phyloP scores from a whole-genome alignment of 768 basidiomycete genomes.

The Calvatia gigantea region DNA sequence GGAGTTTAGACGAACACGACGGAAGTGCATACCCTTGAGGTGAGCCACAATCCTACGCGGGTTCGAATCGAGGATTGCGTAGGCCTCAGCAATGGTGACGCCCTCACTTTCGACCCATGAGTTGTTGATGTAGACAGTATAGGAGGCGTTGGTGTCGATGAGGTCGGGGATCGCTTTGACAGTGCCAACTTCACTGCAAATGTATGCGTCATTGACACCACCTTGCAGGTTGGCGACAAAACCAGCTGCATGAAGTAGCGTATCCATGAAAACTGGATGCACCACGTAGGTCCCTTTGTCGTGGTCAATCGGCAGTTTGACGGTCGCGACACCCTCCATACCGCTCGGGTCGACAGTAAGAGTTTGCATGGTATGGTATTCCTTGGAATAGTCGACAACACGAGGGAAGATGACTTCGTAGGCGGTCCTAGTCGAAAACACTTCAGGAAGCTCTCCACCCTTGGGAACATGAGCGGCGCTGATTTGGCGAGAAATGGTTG shows the following conservation, averaged over 20 bases:
- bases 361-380: conserved; percentile 59
- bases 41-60: conserved; percentile 47
- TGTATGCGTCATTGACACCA: conserved; percentile 49
- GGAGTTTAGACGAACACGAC: conserved; percentile 45
- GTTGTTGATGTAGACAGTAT: conserved; percentile 16
- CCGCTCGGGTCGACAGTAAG: conserved; percentile 48
- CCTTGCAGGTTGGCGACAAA: conserved; percentile 64
- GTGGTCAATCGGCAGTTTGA: conserved; percentile 24
- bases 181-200: conserved; percentile 54
- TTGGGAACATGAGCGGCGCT: conserved; percentile 25
- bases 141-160: conserved; percentile 18
- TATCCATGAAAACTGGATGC: conserved; percentile 63
- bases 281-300: conserved; percentile 28
- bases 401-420: conserved; percentile 71
- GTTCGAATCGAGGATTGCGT: conserved; percentile 45
- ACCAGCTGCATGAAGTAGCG: conserved; percentile 65
- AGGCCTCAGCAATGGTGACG: conserved; percentile 23
- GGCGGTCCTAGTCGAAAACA: conserved; percentile 51
- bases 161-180: conserved; percentile 44
- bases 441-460: conserved; percentile 24
- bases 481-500: conserved; percentile 32
- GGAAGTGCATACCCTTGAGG: conserved; percentile 56
- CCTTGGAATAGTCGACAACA: conserved; percentile 58
- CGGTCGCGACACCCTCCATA: conserved; percentile 58
- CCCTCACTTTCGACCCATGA: conserved; percentile 11